These are phyloP conservation scores for Myxozyma vanderwaltii DNA, from an alignment of 805 yeast genomes.

Conservation along the genomic window DNA sequence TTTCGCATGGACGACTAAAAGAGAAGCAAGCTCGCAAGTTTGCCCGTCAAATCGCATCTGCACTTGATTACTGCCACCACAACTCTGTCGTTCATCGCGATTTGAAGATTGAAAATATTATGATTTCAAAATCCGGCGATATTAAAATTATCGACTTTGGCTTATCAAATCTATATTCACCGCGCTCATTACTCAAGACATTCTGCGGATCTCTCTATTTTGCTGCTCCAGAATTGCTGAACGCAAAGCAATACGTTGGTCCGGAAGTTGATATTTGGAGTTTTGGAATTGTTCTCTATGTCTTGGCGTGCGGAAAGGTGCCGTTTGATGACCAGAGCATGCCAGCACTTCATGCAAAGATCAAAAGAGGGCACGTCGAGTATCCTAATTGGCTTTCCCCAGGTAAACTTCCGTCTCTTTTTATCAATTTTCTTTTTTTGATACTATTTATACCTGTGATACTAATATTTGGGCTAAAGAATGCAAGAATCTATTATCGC, in stretches of 20 bases:
- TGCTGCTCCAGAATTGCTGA: conserved; percentile 96
- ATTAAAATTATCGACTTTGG: conserved; percentile 97
- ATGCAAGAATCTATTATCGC: conserved; percentile 73
- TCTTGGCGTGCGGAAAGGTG: conserved; percentile 94
- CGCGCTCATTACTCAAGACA: conserved; percentile 73
- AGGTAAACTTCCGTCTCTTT: conserved; percentile 39
- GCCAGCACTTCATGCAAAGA: conserved; percentile 87
- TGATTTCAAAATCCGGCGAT: conserved; percentile 91
- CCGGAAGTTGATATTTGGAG: conserved; percentile 99
- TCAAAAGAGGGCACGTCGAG: conserved; percentile 87
- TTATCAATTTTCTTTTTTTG: not conserved
- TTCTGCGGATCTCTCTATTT: conserved; percentile 96
- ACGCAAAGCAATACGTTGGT: conserved; percentile 89
- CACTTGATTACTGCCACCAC: conserved; percentile 88
- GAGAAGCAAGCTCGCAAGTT: conserved; percentile 94
- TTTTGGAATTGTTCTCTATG: conserved; percentile 94
- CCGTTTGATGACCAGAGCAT: conserved; percentile 97
- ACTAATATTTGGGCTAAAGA: conserved; percentile 40
- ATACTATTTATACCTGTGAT: not conserved
- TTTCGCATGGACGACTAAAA: conserved; percentile 90
- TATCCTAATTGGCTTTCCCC: conserved; percentile 80
- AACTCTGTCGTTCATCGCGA: conserved; percentile 97
- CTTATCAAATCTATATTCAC: conserved; percentile 79
- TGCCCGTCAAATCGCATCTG: conserved; percentile 91
- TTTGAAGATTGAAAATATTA: conserved; percentile 91